Conservation (phyloP, 306 rosid genomes). For the Fragaria ananassa region DNA sequence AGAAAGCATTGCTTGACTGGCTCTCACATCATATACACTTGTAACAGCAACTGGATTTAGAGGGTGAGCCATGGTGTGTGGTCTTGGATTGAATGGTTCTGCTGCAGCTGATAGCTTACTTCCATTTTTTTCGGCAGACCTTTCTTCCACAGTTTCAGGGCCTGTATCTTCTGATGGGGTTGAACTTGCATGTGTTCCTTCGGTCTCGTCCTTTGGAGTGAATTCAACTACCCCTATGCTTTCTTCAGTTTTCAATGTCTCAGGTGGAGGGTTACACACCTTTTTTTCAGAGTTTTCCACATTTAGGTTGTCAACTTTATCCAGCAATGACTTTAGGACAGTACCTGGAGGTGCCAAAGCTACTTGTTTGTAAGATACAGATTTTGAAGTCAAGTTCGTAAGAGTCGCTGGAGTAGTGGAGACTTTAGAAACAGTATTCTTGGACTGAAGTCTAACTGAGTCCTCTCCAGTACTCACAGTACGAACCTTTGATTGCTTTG, state of each 20-base stretch:
- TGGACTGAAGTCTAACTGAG: conserved; percentile 34
- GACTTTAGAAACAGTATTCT: conserved; percentile 42
- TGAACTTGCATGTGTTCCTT: conserved; percentile 34
- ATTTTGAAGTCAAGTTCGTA: conserved; percentile 67
- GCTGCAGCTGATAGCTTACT: conserved; percentile 97
- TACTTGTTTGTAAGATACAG: conserved; percentile 93
- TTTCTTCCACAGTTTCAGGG: conserved; percentile 51
- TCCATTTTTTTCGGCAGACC: conserved; percentile 55
- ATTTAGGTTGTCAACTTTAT: conserved; percentile 40
- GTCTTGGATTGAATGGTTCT: conserved; percentile 81
- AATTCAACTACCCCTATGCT: conserved; percentile 33
- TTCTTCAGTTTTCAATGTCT: conserved; percentile 40
- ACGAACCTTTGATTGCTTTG: conserved; percentile 45
- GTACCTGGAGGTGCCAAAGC: conserved; percentile 96
- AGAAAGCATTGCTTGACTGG: conserved; percentile 56
- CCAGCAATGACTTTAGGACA: conserved; percentile 54
- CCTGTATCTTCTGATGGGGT: conserved; percentile 35
- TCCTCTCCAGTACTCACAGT: conserved; percentile 35
- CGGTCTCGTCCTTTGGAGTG: conserved; percentile 33
- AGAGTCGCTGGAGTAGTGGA: conserved; percentile 42
- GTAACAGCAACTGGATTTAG: conserved; percentile 48
- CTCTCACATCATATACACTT: conserved; percentile 57
- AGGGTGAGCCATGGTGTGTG: conserved; percentile 36
- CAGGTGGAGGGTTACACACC: conserved; percentile 18
- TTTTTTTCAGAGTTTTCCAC: conserved; percentile 44